Percentiles rank a stretch among this genome's conserved stretches.
phyloP scores from a whole-genome alignment of 2,329 filamentous ascomycete species.

The Ramularia collo-cygni region DNA sequence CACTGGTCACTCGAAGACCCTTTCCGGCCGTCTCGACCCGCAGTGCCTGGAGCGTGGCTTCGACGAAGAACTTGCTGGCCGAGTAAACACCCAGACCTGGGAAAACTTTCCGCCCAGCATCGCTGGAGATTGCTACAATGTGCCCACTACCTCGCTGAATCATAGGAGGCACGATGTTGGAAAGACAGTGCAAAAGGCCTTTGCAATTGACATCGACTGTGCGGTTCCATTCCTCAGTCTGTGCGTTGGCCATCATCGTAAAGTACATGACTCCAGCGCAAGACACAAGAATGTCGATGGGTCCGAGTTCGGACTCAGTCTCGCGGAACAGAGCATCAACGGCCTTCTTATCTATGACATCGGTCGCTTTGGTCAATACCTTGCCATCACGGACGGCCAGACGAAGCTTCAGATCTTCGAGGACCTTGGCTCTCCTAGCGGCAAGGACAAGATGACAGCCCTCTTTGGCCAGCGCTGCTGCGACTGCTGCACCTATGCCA shows the following conservation, averaged over 20 bases:
- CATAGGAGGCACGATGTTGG: conserved; percentile 64
- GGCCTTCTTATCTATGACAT: conserved; percentile 61
- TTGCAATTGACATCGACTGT: conserved; percentile 86
- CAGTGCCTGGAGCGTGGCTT: conserved; percentile 68
- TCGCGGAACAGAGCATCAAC: conserved; percentile 59
- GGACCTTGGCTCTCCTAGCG: conserved; percentile 61
- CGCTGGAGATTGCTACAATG: conserved; percentile 74
- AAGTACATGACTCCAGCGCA: conserved; percentile 85
- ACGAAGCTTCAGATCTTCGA: conserved; percentile 60
- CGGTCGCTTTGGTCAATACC: conserved; percentile 62
- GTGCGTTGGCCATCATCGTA: conserved; percentile 74
- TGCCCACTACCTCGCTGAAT: conserved; percentile 62
- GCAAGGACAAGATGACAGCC: conserved; percentile 67
- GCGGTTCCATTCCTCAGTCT: conserved; percentile 69
- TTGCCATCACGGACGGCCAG: conserved; percentile 54
- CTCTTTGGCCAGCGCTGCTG: conserved; percentile 59
- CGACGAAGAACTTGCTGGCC: conserved; percentile 78
- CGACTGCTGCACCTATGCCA: conserved; percentile 70
- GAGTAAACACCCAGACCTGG: conserved; percentile 76
- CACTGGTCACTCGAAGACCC: conserved; percentile 63
- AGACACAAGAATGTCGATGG: conserved; percentile 70
- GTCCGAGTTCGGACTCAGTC: conserved; percentile 57
- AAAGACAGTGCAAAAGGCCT: conserved; percentile 66
- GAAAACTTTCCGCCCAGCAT: conserved; percentile 75
- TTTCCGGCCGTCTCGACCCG: conserved; percentile 69